A percentile compares a stretch with the other conserved stretches of the same genome.
Evolutionary conservation across 2,329 filamentous ascomycete species (phyloP).

Genomic region (Coleophoma crateriformis): DNA sequence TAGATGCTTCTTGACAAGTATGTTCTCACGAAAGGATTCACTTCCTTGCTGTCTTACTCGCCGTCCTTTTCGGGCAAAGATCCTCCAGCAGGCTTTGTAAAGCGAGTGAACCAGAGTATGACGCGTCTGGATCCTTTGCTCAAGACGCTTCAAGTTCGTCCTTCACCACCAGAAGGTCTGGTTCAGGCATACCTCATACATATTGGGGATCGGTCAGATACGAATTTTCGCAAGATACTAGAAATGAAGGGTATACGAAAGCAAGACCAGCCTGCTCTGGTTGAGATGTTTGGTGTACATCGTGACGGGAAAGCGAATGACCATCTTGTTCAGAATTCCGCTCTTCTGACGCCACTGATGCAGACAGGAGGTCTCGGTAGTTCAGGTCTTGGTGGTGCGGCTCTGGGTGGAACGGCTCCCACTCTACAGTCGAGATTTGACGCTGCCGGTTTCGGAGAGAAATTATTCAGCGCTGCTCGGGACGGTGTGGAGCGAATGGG

Average conservation of each 20-base stretch:
- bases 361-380: constrained; percentile 36
- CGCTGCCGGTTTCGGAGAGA: constrained; percentile 75
- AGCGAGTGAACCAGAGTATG: constrained; percentile 80
- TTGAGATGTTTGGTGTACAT: constrained; percentile 80
- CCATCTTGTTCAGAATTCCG: constrained; percentile 64
- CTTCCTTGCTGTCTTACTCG: constrained; percentile 61
- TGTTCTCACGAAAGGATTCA: constrained; percentile 74
- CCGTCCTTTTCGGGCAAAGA: constrained; percentile 15
- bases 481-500: constrained; percentile 78
- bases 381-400: constrained; percentile 37
- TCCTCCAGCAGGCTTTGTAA: constrained; percentile 60
- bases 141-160: constrained; percentile 92
- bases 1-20: constrained; percentile 97
- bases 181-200: constrained; percentile 98
- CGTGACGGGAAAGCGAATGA: constrained; percentile 68
- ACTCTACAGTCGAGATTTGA: constrained; percentile 62
- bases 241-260: constrained; percentile 92
- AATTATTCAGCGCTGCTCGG: constrained; percentile 79
- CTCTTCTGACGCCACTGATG: constrained; percentile 65
- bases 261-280: constrained; percentile 71
- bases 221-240: constrained; percentile 93
- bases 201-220: constrained; percentile 86
- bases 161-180: constrained; percentile 84
- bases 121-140: constrained; percentile 85
- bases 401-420: constrained; percentile 27